Evolutionary conservation across 2,329 filamentous ascomycete species (phyloP).

Genomic region (Botrytis tulipae): DNA sequence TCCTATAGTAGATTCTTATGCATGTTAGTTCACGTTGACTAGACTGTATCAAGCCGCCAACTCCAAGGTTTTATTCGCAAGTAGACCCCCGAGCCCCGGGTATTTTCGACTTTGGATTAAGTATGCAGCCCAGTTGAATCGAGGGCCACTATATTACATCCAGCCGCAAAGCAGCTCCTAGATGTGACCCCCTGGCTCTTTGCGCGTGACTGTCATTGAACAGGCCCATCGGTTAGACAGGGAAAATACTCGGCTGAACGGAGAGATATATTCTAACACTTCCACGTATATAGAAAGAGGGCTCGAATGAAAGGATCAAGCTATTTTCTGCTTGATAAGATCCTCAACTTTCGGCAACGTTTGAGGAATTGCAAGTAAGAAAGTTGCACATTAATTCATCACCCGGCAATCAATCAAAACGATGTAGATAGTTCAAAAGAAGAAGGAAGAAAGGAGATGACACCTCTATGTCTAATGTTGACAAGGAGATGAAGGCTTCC

Average conservation of each 20-base stretch:
- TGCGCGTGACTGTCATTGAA: background rate
- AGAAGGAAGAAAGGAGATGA: background rate
- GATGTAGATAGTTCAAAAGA: background rate
- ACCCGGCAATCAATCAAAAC: background rate
- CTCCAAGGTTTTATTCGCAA: background rate
- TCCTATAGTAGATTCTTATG: background rate
- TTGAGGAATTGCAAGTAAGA: background rate
- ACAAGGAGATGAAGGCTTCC: background rate
- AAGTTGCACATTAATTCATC: background rate
- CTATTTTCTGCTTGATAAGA: background rate
- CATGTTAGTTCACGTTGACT: background rate
- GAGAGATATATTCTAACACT: background rate
- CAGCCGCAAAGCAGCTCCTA: no score
- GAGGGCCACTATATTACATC: background rate
- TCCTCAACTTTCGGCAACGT: background rate
- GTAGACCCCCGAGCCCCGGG: background rate
- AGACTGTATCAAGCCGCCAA: background rate
- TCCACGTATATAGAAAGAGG: no score
- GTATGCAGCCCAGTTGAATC: background rate
- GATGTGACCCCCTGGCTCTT: background rate
- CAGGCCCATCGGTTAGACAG: background rate
- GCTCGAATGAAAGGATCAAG: background rate
- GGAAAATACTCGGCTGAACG: background rate
- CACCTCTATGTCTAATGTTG: background rate
- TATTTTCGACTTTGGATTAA: background rate